Conservation (phyloP, 2,329 filamentous ascomycete genomes). For the Aureobasidium sp. region DNA sequence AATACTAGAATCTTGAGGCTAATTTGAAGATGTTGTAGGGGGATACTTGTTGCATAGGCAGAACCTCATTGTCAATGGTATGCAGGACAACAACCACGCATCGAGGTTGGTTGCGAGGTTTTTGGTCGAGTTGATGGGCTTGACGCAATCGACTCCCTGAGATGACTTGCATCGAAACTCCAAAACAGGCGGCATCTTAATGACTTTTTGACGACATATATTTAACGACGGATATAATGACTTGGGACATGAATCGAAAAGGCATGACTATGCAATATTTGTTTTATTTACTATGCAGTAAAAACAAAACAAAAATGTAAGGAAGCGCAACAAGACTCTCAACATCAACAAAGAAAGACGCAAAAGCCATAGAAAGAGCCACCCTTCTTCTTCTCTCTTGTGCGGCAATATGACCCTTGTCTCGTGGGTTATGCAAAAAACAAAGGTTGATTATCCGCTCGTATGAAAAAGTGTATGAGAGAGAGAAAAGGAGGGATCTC, state of each 20-base stretch:
- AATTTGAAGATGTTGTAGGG: conserved; percentile 18
- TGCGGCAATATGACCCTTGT: conserved; percentile 5
- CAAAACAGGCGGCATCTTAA: too few relatives aligned
- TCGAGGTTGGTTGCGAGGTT: conserved; percentile 36
- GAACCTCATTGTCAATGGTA: conserved; percentile 28
- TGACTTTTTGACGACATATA: too few relatives aligned
- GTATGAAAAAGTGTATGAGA: background rate
- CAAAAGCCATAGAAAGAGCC: background rate
- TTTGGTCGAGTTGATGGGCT: conserved; percentile 27
- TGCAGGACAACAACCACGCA: conserved; percentile 33
- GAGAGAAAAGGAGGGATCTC: background rate
- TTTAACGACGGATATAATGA: too few relatives aligned
- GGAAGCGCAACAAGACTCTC: background rate
- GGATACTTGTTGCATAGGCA: conserved; percentile 30
- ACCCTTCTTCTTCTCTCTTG: background rate
- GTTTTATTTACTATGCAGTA: too few relatives aligned
- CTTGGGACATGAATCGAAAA: too few relatives aligned
- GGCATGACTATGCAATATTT: too few relatives aligned
- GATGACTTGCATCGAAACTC: background rate
- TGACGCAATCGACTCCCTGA: conserved; percentile 1
- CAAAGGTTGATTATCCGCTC: conserved; percentile 7
- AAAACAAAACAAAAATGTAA: background rate
- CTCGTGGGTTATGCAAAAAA: background rate
- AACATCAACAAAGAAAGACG: background rate
- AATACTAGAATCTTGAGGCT: background rate